phyloP scores from a whole-genome alignment of 176 grass and related monocot genomes.

The Avena sativa region DNA sequence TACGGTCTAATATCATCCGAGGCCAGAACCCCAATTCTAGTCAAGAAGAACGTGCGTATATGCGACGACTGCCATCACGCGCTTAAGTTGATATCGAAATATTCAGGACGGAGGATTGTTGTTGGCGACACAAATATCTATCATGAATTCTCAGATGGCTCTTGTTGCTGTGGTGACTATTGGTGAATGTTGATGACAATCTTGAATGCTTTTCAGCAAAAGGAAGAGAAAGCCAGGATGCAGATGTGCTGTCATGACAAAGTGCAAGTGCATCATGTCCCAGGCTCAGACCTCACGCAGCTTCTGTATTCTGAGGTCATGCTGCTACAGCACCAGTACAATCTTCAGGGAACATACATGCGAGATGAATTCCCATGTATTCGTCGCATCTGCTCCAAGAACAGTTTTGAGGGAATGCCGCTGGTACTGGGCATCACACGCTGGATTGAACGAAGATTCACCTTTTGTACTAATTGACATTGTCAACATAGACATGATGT shows the following conservation, averaged over 20 bases:
- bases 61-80: slow-evolving; percentile 81
- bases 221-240: not conserved
- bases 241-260: not conserved
- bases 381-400: not conserved
- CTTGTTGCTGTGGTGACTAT: slow-evolving; percentile 87
- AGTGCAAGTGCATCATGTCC: not conserved
- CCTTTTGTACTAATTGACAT: slow-evolving; percentile 33
- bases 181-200: slow-evolving; percentile 59
- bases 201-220: not conserved
- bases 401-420: not conserved
- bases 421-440: not conserved
- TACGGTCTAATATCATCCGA: slow-evolving; percentile 75
- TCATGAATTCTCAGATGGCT: slow-evolving; percentile 80
- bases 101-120: slow-evolving; percentile 63
- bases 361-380: not conserved
- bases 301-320: not conserved
- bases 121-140: slow-evolving; percentile 77
- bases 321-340: slow-evolving; percentile 16
- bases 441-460: not conserved
- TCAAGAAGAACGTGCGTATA: slow-evolving; percentile 92
- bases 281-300: not conserved
- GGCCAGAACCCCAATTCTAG: slow-evolving; percentile 64
- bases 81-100: slow-evolving; percentile 80
- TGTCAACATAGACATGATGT: slow-evolving; percentile 14
- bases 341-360: slow-evolving; percentile 9